Percentiles rank a stretch among this genome's conserved stretches.
Evolutionary conservation across 352 stramenopile genomes (phyloP).

Genomic region (Hyaloperonospora brassicae): DNA sequence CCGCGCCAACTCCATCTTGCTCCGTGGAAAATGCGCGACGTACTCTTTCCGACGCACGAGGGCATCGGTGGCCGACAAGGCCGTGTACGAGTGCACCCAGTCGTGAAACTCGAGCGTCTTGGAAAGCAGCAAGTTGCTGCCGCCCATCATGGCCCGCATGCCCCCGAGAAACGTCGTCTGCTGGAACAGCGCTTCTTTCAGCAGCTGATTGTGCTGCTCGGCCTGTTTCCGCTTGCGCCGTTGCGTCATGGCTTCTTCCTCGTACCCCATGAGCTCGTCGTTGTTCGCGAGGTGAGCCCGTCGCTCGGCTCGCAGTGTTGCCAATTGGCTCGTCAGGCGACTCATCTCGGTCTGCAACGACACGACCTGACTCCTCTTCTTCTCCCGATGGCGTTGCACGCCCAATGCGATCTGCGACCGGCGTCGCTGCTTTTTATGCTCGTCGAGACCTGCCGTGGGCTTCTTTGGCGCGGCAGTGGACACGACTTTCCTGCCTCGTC

Average conservation of each 20-base stretch:
- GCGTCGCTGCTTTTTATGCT: constrained; percentile 51
- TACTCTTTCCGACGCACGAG: constrained; percentile 38
- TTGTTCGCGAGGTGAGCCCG: constrained; percentile 35
- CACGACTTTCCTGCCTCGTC: constrained; percentile 5
- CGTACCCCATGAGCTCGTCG: constrained; percentile 42
- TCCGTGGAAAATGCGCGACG: constrained; percentile 37
- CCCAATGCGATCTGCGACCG: constrained; percentile 56
- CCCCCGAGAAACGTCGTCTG: constrained; percentile 51
- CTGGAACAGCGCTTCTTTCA: constrained; percentile 67
- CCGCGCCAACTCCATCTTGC: constrained; percentile 50
- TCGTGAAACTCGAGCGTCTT: constrained; percentile 63
- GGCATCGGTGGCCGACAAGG: constrained; percentile 27
- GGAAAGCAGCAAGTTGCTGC: constrained; percentile 25
- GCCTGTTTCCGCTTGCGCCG: constrained; percentile 50
- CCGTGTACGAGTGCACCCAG: constrained; percentile 69
- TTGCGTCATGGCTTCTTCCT: constrained; percentile 55
- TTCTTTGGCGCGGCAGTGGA: constrained; percentile 2
- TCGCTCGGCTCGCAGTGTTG: constrained; percentile 32
- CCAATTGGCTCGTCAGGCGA: constrained; percentile 35
- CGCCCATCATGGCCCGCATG: constrained; percentile 38
- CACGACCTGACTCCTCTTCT: constrained; percentile 51
- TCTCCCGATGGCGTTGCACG: constrained; percentile 63
- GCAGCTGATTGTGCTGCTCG: constrained; percentile 40
- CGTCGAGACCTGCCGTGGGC: constrained; percentile 30
- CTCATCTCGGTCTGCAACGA: constrained; percentile 40